These are phyloP conservation scores for Solanum acaule DNA, from an alignment of 257 asterid genomes.

Conservation along the genomic window DNA sequence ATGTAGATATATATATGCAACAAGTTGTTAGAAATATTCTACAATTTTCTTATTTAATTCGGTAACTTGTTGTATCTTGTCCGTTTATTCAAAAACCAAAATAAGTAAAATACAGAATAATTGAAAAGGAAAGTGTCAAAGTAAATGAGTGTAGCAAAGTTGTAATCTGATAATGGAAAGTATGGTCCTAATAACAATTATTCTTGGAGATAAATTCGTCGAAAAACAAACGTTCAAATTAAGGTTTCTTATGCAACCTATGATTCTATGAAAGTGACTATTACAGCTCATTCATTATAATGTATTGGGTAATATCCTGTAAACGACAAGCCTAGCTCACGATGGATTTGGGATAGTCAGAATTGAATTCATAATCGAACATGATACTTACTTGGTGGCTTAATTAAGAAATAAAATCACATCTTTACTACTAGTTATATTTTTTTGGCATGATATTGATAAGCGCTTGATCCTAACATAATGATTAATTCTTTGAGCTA, in stretches of 20 bases:
- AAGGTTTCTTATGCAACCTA: neutral
- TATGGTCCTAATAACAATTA: too few relatives aligned
- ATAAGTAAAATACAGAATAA: neutral
- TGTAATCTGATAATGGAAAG: neutral
- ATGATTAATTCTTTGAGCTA: too few relatives aligned
- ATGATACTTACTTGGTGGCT: too few relatives aligned
- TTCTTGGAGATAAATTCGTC: neutral
- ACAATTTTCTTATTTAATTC: too few relatives aligned
- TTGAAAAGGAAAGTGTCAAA: neutral
- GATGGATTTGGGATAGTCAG: neutral
- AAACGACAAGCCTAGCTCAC: neutral
- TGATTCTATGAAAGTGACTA: neutral
- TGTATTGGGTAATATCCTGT: neutral
- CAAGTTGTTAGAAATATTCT: too few relatives aligned
- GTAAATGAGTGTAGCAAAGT: neutral
- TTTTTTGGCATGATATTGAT: too few relatives aligned
- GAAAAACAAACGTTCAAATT: neutral
- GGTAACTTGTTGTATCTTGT: neutral
- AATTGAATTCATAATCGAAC: fast-evolving
- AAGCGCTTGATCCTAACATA: too few relatives aligned
- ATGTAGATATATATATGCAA: too few relatives aligned
- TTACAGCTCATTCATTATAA: neutral
- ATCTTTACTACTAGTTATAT: too few relatives aligned
- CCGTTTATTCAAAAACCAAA: neutral
- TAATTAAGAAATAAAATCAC: too few relatives aligned